Evolutionary conservation across 768 basidiomycete species (phyloP).

Genomic region (Kwoniella pini): DNA sequence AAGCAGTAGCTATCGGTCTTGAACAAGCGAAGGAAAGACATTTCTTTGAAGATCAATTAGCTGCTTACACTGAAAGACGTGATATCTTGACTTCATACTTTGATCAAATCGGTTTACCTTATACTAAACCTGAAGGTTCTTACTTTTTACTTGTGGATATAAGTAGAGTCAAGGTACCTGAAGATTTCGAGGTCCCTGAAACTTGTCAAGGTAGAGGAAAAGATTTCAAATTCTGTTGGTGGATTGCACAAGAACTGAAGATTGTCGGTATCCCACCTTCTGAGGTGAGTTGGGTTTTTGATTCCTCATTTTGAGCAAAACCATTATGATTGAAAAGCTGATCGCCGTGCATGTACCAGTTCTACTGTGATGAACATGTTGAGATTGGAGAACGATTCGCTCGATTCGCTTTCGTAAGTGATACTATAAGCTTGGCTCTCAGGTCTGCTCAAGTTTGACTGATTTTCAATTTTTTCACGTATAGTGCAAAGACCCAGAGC

Average conservation of each 20-base stretch:
- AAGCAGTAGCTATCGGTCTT: conserved; percentile 85
- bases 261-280: conserved; percentile 94
- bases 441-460: background rate
- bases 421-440: too few relatives aligned
- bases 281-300: conserved; percentile 66
- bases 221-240: conserved; percentile 96
- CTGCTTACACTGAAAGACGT: conserved; percentile 79
- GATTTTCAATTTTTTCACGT: background rate
- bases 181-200: conserved; percentile 77
- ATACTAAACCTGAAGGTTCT: conserved; percentile 82
- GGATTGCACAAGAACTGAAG: conserved; percentile 83
- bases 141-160: conserved; percentile 75
- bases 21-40: conserved; percentile 70
- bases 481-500: conserved; percentile 89
- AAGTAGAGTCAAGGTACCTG: conserved; percentile 68
- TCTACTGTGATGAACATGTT: conserved; percentile 86
- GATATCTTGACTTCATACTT: conserved; percentile 74
- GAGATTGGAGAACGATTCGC: conserved; percentile 81
- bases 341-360: conserved; percentile 59
- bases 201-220: conserved; percentile 74
- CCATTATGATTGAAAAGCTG: too few relatives aligned
- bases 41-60: conserved; percentile 75
- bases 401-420: conserved; percentile 68
- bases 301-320: too few relatives aligned
- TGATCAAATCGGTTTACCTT: conserved; percentile 77